phyloP scores from a whole-genome alignment of 805 yeast species.

The Teunomyces tritomae region DNA sequence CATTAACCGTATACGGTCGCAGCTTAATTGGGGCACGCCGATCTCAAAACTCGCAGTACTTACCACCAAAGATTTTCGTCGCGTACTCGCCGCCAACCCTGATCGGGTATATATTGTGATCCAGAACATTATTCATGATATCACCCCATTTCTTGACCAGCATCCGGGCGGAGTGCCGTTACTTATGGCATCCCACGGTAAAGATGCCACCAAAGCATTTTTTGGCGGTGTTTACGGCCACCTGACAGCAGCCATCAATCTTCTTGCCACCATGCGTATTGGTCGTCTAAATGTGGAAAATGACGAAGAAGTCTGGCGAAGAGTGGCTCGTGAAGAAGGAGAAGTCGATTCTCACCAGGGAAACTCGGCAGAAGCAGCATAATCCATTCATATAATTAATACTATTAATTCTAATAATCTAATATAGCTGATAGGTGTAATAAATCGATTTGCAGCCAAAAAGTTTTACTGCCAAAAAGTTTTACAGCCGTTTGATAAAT shows the following conservation, averaged over 20 bases:
- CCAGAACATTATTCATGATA: conserved; percentile 90
- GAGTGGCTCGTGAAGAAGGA: conserved; percentile 66
- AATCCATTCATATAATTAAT: background rate
- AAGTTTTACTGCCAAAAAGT: no score
- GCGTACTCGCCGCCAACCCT: conserved; percentile 36
- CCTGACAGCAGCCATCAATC: conserved; percentile 88
- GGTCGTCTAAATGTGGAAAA: conserved; percentile 81
- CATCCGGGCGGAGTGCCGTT: conserved; percentile 93
- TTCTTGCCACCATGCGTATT: conserved; percentile 90
- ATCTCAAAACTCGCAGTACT: conserved; percentile 78
- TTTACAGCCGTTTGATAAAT: no score
- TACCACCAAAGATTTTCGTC: conserved; percentile 45
- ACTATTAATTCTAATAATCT: background rate
- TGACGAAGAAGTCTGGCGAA: conserved; percentile 81
- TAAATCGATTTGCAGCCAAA: no score
- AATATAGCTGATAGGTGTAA: no score
- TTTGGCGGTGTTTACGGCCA: conserved; percentile 94
- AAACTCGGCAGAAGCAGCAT: conserved; percentile 38
- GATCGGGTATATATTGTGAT: conserved; percentile 71
- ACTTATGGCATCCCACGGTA: conserved; percentile 78
- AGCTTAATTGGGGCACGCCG: conserved; percentile 92
- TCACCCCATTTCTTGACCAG: conserved; percentile 83
- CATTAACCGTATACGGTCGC: conserved; percentile 71
- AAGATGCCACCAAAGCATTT: conserved; percentile 91
- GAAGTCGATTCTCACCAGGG: conserved; percentile 25